Evolutionary conservation across 345 rosid genomes (phyloP).

Genomic region (Trapa bicornis): DNA sequence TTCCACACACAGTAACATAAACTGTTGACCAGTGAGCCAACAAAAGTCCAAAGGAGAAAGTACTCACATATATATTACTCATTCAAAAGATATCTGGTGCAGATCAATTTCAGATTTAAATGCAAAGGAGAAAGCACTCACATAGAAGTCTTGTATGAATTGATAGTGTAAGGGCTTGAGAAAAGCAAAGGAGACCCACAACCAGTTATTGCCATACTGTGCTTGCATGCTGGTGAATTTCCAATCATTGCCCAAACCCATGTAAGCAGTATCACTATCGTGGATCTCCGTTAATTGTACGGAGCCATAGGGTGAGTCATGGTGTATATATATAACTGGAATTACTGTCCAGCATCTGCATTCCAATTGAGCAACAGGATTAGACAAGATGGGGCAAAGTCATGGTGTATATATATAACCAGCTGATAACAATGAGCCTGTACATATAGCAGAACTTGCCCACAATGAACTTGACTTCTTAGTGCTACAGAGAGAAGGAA

Average conservation of each 20-base stretch:
- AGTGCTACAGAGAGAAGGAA: background rate
- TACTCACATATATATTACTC: no score
- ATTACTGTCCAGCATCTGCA: constrained; percentile 93
- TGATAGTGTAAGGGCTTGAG: background rate
- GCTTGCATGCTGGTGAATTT: constrained; percentile 65
- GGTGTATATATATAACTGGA: constrained; percentile 67
- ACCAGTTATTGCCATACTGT: constrained; percentile 82
- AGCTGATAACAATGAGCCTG: no score
- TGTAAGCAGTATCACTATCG: constrained; percentile 38
- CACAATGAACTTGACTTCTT: background rate
- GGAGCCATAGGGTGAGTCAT: constrained; percentile 52
- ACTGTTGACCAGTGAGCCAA: constrained; percentile 59
- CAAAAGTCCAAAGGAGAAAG: constrained; percentile 29
- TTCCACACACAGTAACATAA: constrained; percentile 69
- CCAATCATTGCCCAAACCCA: constrained; percentile 98
- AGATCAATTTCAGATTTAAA: no score
- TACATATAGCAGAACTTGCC: background rate
- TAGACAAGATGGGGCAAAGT: background rate
- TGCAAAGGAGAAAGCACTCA: constrained; percentile 18
- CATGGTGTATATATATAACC: no score
- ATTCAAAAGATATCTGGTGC: no score
- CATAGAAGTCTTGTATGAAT: no score
- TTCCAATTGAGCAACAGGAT: background rate
- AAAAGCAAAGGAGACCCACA: constrained; percentile 71
- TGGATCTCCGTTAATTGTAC: constrained; percentile 59